Percentiles rank a stretch among this genome's conserved stretches.
Evolutionary conservation across 371 early-diverging fungal genomes (phyloP).

Genomic region (Fennellomyces sp.): DNA sequence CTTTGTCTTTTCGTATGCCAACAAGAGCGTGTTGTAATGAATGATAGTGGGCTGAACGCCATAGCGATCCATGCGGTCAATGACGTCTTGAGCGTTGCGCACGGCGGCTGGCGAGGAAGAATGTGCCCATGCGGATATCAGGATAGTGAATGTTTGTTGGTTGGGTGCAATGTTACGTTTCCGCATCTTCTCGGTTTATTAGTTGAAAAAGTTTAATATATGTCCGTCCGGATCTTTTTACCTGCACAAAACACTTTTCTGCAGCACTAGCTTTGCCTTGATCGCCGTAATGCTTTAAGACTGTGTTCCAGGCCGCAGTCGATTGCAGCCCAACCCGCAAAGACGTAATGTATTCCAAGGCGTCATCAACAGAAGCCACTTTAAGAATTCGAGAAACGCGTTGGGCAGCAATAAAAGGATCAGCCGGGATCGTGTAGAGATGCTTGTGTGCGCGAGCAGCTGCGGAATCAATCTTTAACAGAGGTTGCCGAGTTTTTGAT

Average conservation of each 20-base stretch:
- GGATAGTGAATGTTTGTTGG: slow-evolving; percentile 34
- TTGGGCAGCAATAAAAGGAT: slow-evolving; percentile 9
- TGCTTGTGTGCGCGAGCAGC: slow-evolving; percentile 1
- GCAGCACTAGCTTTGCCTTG: slow-evolving; percentile 7
- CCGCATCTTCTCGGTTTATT: slow-evolving; percentile 23
- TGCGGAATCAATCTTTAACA: neutral
- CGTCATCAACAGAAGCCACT: slow-evolving; percentile 9
- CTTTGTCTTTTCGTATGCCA: slow-evolving; percentile 18
- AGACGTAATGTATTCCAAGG: slow-evolving; percentile 6
- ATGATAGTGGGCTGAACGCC: slow-evolving; percentile 19
- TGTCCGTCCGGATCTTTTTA: neutral
- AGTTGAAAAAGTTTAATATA: neutral
- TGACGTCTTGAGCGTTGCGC: slow-evolving; percentile 25
- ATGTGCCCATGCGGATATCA: slow-evolving; percentile 22
- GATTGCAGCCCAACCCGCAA: slow-evolving; percentile 12
- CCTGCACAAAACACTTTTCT: slow-evolving; percentile 14
- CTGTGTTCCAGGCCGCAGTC: slow-evolving; percentile 15
- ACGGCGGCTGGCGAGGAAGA: slow-evolving; percentile 28
- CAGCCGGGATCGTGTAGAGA: slow-evolving; percentile 11
- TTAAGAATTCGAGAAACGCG: slow-evolving; percentile 12
- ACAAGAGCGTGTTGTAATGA: slow-evolving; percentile 33
- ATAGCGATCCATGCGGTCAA: slow-evolving; percentile 23
- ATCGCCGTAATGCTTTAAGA: slow-evolving; percentile 7
- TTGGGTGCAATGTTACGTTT: slow-evolving; percentile 34
- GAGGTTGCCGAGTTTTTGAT: neutral